Evolutionary conservation across 1,139 yeast genomes (phyloP), one percentile per base, ranked within the genome.

Genomic region (Sugiyamaella xylanicola): DNA sequence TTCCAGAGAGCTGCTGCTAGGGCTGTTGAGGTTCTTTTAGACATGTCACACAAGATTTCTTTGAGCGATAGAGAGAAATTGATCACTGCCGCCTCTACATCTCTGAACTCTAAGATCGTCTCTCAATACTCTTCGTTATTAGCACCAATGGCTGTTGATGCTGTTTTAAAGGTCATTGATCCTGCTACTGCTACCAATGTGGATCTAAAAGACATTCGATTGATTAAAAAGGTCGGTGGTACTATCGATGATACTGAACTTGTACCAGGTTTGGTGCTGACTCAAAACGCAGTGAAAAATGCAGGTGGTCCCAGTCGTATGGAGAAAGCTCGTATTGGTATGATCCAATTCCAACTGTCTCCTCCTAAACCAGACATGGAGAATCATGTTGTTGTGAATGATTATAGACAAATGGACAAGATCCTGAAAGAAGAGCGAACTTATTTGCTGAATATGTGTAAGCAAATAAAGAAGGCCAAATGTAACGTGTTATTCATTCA

Each of bases 311-410:
- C 99, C 57, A 80, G 89, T 8, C 83, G 97, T 71, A 81, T 90
- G 72, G 99, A 93, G 71, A 93, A 92, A 78, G 99, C 99, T 22
- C 81, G 78, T 62, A 90, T 93, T 64, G 99, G 95, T 11, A 80
- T 93, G 66, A 82, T 93, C 61, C 99, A 95, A 74, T 93, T 93
- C 77, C 99, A 93, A 74, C 79, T 93, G 60, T 91, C 98, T 32
- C 99, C 99, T 45, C 99, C 99, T 65, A 93, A 93, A 72, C 99
- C 99, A 41, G 99, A 93, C 70, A 89, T 95, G 87, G 99, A 93
- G 74, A 93, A 93, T 71, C 93, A 92, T 70, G 95, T 93, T 56
- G 96, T 95, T 54, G 98, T 93, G 54, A 93, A 89, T 70, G 99
- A 93, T 73, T 93, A 93, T 76, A 84, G 99, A 75, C 99, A 95